phyloP scores from a whole-genome alignment of 1,139 yeast genomes.

The Blastobotrys ciferrii region DNA sequence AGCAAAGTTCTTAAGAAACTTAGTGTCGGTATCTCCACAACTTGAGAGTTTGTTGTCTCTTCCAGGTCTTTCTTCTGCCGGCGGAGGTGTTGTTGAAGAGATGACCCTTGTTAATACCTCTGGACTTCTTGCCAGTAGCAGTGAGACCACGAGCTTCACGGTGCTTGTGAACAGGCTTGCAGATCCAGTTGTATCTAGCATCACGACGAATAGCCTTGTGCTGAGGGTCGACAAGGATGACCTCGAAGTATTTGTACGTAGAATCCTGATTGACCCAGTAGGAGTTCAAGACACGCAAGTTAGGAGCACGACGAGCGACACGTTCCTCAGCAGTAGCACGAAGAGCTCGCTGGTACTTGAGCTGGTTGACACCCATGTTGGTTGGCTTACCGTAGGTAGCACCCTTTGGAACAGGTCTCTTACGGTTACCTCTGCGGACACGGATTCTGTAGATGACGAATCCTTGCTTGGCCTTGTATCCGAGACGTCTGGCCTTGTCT shows the following conservation, averaged over 20 bases:
- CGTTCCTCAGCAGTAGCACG: constrained; percentile 99
- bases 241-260: constrained; percentile 98
- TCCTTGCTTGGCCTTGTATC: constrained; percentile 99
- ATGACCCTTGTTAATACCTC: constrained; percentile 99
- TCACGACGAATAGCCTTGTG: constrained; percentile 99
- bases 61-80: constrained; percentile 99
- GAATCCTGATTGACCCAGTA: constrained; percentile 99
- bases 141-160: constrained; percentile 99
- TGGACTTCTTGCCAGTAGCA: constrained; percentile 96
- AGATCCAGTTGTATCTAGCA: constrained; percentile 99
- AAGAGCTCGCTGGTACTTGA: constrained; percentile 98
- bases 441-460: constrained; percentile 97
- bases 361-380: constrained; percentile 99
- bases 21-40: constrained; percentile 93
- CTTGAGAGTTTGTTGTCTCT: constrained; percentile 97
- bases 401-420: constrained; percentile 99
- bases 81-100: constrained; percentile 96
- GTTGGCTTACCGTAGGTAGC: constrained; percentile 99
- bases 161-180: constrained; percentile 99
- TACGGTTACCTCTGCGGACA: constrained; percentile 99
- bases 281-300: constrained; percentile 98
- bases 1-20: constrained; percentile 1
- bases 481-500: constrained; percentile 99
- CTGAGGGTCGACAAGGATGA: constrained; percentile 92
- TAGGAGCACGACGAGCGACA: constrained; percentile 98